A percentile compares a stretch with the other conserved stretches of the same genome.
Evolutionary conservation across 352 stramenopile genomes (phyloP).

Genomic region (Phytophthora sansomeana): DNA sequence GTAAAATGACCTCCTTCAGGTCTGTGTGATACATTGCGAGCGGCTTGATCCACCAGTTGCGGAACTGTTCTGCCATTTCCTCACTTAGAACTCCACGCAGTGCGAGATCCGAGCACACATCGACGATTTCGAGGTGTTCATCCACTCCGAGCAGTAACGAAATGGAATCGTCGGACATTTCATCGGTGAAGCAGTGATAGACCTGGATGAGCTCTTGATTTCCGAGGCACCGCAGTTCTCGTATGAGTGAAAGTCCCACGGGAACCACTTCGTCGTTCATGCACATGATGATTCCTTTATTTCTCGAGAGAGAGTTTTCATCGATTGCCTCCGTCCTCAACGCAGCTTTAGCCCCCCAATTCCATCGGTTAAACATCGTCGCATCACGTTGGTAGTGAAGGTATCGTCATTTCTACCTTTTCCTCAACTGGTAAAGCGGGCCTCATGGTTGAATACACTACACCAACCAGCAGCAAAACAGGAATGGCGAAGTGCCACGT

Average conservation of each 20-base stretch:
- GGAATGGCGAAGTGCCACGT: not conserved
- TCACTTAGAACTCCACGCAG: slow-evolving; percentile 1
- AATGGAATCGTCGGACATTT: slow-evolving; percentile 23
- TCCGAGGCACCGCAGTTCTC: slow-evolving; percentile 6
- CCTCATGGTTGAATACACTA: not conserved
- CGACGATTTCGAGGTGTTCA: slow-evolving; percentile 36
- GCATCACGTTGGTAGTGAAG: not conserved
- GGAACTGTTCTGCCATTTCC: slow-evolving; percentile 24
- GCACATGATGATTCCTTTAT: slow-evolving; percentile 19
- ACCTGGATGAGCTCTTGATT: slow-evolving; percentile 16
- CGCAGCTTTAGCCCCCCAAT: not conserved
- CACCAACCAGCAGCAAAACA: not conserved
- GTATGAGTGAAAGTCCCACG: slow-evolving; percentile 10
- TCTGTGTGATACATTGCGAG: slow-evolving; percentile 9
- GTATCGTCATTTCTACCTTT: not conserved
- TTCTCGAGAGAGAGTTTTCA: not conserved
- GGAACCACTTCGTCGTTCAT: slow-evolving; percentile 10
- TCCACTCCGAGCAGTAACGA: slow-evolving; percentile 21
- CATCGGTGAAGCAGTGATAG: slow-evolving; percentile 18
- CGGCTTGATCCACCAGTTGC: slow-evolving; percentile 34
- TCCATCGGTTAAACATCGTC: not conserved
- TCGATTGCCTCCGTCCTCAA: not conserved
- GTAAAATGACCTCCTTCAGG: slow-evolving; percentile 6
- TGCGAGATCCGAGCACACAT: slow-evolving; percentile 35
- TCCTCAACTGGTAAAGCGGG: not conserved